Evolutionary conservation across 345 rosid species (phyloP), one percentile per base, ranked within the genome.

Genomic region (Eutrema heterophyllum): DNA sequence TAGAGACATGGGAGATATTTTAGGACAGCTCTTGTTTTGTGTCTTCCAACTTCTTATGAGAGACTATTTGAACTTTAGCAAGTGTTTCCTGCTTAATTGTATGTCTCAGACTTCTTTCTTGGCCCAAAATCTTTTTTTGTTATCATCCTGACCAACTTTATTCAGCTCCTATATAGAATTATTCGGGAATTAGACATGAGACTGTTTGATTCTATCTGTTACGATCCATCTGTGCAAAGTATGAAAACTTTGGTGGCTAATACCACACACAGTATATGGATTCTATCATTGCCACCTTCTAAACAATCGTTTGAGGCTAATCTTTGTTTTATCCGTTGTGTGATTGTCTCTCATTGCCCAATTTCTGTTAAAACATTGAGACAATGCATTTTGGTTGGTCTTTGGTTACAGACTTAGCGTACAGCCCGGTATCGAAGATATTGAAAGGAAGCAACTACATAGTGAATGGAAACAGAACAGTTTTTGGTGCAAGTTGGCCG

Each of bases 401-500:
- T 36, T 64, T 10, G 12, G 41, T 46, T 27, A 46, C 71, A 73
- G 58, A 36, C 50, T 45, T 56, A 12, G 15, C 15, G 16, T 45
- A 55, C 35, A 15, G 46, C 6, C 21, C 0, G 16, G 18, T 30
- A 60, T 29, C 3, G 11, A 56, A 74, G 66, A 46, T 46, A 56
- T 74, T 48, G 71, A 38, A 27, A 38, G 27, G 52, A 66, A 57
- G 72, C 45, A 58, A 38, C 5, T 44, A 49, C 57, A 44, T 7
- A 44, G 50, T 55, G 63, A 64, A 57, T 48, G 44, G 66, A 29
- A 48, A 48, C 6, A 38, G 52, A 66, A 56, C 44, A 66, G 5
- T n/a, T 55, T 46, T 65, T 46, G 57, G 52, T 45, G 71, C 58
- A 56, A 56, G 59, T 73, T 65, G 35, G 43, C 43, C 46, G 39